Evolutionary conservation across 805 yeast genomes (phyloP), one percentile per base, ranked within the genome.

Genomic region (Lachancea sp.): DNA sequence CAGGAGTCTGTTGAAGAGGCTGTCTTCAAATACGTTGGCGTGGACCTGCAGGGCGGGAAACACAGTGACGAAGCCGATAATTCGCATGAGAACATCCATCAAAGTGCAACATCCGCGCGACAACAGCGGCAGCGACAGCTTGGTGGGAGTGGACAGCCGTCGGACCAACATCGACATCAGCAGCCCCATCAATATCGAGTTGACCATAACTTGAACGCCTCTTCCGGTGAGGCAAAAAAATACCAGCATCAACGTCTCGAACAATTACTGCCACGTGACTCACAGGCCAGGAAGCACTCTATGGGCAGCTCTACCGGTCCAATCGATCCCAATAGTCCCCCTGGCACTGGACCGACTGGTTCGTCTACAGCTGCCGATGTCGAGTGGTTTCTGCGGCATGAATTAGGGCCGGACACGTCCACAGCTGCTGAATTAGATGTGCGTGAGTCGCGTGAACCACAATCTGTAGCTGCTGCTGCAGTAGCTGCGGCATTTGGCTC

Each of bases 11-110:
- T 82, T 2, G 92, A 82, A 52, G 92, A 83, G 13, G 92, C 88
- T 0, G 88, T 83, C 13, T 70, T 83, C 75, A 71, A 75, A 41
- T 75, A 75, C 49, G 90, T 82, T 11, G 86, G 83, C 15, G 83
- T 80, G 5, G 72, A 79, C 1, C 59, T 80, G 30, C 75, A 68
- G 13, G 58, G 48, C 31, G 63, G 36, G 38, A 40, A 40, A 30
- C 43, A 40, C 22, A 28, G 36, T 51, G 61, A 48, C 25, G 46
- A 42, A 26, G 40, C n/a, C 42, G 47, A 26, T 15, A 23, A 72
- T 55, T 71, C 70, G 11, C 30, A 29, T 25, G 38, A 39, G 7
- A 17, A 23, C 18, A n/a, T 21, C 20, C 30, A 32, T 15, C 4
- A 18, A 28, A 28, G 16, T 13, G 17, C 12, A n/a, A 18, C 24